A percentile compares a stretch with the other conserved stretches of the same genome.
These are phyloP conservation scores for Aurinia saxatilis DNA, from an alignment of 345 rosid genomes.

Conservation along the genomic window DNA sequence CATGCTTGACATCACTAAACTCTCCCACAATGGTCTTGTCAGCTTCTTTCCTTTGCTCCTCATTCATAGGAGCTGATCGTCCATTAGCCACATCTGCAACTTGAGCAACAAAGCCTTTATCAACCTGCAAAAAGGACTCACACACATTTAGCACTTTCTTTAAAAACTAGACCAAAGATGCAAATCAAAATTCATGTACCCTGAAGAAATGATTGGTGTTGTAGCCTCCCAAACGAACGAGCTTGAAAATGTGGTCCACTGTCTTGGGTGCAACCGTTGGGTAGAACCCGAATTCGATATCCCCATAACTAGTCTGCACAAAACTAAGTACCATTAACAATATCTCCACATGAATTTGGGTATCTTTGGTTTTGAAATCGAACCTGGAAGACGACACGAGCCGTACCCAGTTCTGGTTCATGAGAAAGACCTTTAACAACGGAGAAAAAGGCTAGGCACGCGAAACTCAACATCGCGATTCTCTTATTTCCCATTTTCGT, in stretches of 20 bases:
- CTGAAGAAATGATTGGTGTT: conserved; percentile 93
- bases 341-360: neutral
- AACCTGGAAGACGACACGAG: conserved; percentile 95
- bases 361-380: neutral
- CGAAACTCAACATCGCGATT: conserved; percentile 27
- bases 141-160: neutral
- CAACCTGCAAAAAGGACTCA: conserved; percentile 48
- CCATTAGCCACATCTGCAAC: conserved; percentile 85
- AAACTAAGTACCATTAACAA: no score
- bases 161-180: neutral
- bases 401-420: conserved; percentile 72
- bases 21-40: conserved; percentile 75
- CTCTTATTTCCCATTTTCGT: conserved; percentile 3
- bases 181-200: conserved; percentile 35
- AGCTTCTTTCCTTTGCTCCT: conserved; percentile 65
- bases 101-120: conserved; percentile 95
- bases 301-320: conserved; percentile 74
- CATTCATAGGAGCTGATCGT: conserved; percentile 85
- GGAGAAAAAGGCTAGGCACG: conserved; percentile 21
- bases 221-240: conserved; percentile 83
- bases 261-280: conserved; percentile 88
- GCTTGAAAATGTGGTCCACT: conserved; percentile 88
- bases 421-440: conserved; percentile 29
- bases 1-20: conserved; percentile 86
- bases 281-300: conserved; percentile 85